These are phyloP conservation scores for Boletus bicolor DNA, from an alignment of 768 basidiomycete genomes.

Conservation along the genomic window DNA sequence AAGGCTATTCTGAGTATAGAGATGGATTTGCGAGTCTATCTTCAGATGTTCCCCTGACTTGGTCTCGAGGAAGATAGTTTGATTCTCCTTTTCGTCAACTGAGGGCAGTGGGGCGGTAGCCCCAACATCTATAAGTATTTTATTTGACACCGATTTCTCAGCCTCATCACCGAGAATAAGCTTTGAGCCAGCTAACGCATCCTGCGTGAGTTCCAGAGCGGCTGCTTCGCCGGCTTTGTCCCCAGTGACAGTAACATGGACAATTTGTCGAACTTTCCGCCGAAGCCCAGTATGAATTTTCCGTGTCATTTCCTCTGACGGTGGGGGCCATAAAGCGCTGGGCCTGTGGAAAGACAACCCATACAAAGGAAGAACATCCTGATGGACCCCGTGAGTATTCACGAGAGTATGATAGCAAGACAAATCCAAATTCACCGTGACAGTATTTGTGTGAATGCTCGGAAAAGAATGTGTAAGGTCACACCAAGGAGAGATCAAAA, in stretches of 20 bases:
- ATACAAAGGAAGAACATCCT: constrained; percentile 81
- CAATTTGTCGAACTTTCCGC: constrained; percentile 55
- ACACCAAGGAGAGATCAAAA: constrained; percentile 91
- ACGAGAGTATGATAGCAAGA: background rate
- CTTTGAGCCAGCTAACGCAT: constrained; percentile 9
- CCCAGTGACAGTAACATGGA: constrained; percentile 35
- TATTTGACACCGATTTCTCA: constrained; percentile 18
- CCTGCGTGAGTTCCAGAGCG: background rate
- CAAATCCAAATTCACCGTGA: constrained; percentile 51
- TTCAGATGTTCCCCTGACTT: constrained; percentile 50
- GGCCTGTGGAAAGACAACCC: constrained; percentile 80
- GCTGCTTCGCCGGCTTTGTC: constrained; percentile 1
- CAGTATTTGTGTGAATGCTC: constrained; percentile 79
- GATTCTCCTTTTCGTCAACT: constrained; percentile 34
- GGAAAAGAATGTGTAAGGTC: constrained; percentile 96
- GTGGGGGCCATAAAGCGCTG: constrained; percentile 76
- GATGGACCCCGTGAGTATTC: background rate
- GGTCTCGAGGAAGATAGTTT: constrained; percentile 45
- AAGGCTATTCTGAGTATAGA: constrained; percentile 80
- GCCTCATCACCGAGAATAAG: constrained; percentile 4
- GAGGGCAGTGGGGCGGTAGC: constrained; percentile 44
- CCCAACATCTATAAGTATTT: constrained; percentile 46
- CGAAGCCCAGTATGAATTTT: constrained; percentile 58
- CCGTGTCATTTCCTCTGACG: constrained; percentile 56
- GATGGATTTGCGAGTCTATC: constrained; percentile 72